phyloP scores from a whole-genome alignment of 441 rosid species.

The Erodium trifolium region DNA sequence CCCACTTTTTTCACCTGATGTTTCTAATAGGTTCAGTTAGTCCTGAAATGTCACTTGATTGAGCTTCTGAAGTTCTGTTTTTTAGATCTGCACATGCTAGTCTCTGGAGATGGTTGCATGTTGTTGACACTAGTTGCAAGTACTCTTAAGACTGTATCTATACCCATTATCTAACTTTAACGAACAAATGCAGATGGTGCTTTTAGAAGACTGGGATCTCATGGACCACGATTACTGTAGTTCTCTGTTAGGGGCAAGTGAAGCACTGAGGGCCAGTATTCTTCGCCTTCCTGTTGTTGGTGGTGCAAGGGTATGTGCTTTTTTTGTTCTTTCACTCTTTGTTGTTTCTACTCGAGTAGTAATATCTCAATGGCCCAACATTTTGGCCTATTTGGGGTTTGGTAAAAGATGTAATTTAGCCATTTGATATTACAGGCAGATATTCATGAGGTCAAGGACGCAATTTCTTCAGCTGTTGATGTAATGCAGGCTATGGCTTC shows the following conservation, averaged over 20 bases:
- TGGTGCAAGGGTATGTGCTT: slow-evolving; percentile 58
- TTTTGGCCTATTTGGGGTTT: slow-evolving; percentile 12
- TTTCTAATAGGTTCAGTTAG: neutral
- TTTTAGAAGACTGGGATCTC: slow-evolving; percentile 53
- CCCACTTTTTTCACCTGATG: neutral
- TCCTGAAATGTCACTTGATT: neutral
- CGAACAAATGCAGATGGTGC: slow-evolving; percentile 40
- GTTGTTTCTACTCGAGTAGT: slow-evolving; percentile 8
- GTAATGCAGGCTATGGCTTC: slow-evolving; percentile 85
- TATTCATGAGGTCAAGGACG: slow-evolving; percentile 58
- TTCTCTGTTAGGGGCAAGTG: slow-evolving; percentile 64
- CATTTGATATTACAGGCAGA: slow-evolving; percentile 48
- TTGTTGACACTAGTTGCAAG: neutral
- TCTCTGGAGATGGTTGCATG: neutral
- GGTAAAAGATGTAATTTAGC: neutral
- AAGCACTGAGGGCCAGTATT: slow-evolving; percentile 75
- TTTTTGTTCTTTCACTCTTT: neutral
- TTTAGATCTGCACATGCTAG: neutral
- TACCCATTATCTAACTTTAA: slow-evolving; percentile 11
- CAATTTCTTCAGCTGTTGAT: slow-evolving; percentile 72
- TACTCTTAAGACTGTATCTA: slow-evolving; percentile 1
- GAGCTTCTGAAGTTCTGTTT: neutral
- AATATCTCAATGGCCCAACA: neutral
- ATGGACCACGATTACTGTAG: slow-evolving; percentile 48
- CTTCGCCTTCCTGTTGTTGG: slow-evolving; percentile 81